phyloP scores from a whole-genome alignment of 2,329 filamentous ascomycete species.

The Gyromitra esculenta region DNA sequence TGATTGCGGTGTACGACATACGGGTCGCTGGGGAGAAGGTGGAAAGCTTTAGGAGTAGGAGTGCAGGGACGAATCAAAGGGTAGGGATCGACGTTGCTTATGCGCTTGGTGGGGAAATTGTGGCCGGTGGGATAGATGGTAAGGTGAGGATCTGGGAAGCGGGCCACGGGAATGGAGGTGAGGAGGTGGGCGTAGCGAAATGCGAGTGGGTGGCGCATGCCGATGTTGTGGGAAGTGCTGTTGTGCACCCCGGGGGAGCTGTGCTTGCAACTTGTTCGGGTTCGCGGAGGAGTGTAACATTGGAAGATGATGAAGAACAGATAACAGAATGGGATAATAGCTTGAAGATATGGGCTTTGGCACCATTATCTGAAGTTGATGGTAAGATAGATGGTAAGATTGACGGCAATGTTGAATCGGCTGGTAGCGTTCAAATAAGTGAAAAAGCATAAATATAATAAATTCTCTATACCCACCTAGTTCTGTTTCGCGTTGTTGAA shows the following conservation, averaged over 20 bases:
- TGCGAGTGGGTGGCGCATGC: slow-evolving; percentile 59
- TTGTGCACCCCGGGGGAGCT: slow-evolving; percentile 59
- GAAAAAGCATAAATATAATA: slow-evolving; percentile 3
- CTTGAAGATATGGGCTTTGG: slow-evolving; percentile 55
- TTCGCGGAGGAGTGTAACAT: slow-evolving; percentile 48
- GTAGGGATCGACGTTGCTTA: slow-evolving; percentile 63
- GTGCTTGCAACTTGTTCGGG: slow-evolving; percentile 62
- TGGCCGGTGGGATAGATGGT: slow-evolving; percentile 65
- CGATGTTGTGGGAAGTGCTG: slow-evolving; percentile 59
- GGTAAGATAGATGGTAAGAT: neutral
- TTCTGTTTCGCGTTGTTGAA: neutral
- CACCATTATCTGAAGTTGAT: neutral
- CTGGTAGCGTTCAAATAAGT: neutral
- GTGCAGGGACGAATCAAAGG: slow-evolving; percentile 61
- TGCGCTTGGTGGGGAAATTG: slow-evolving; percentile 60
- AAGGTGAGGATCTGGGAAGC: slow-evolving; percentile 60
- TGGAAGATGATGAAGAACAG: slow-evolving; percentile 20
- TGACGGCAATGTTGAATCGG: neutral
- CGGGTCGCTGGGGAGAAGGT: slow-evolving; percentile 59
- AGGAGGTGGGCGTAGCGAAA: slow-evolving; percentile 57
- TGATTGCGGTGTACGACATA: slow-evolving; percentile 64
- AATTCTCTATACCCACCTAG: neutral
- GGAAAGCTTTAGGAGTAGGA: slow-evolving; percentile 61
- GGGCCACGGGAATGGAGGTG: slow-evolving; percentile 55
- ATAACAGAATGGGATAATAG: slow-evolving; percentile 55